These are phyloP conservation scores for Anaeromyces robustus DNA, from an alignment of 192 early-diverging fungal genomes.

Conservation along the genomic window DNA sequence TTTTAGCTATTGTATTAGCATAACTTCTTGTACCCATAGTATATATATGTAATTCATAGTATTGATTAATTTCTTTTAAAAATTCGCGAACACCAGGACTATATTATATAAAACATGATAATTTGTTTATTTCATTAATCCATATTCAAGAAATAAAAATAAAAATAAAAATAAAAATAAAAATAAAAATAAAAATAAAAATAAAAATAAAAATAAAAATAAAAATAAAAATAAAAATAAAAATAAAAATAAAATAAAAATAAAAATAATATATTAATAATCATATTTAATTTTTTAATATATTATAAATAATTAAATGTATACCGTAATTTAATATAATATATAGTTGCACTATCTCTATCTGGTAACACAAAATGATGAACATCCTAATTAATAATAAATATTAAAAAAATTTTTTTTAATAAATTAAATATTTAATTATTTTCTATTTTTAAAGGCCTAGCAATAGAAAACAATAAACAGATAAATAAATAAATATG, in stretches of 20 bases:
- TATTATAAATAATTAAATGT: background rate
- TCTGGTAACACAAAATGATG: slow-evolving; percentile 57
- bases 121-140: too few relatives aligned
- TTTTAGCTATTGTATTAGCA: slow-evolving; percentile 68
- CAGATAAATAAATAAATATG: too few relatives aligned
- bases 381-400: slow-evolving; percentile 32
- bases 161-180: too few relatives aligned
- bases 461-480: too few relatives aligned
- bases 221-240: too few relatives aligned
- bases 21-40: slow-evolving; percentile 95
- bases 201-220: too few relatives aligned
- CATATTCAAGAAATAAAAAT: too few relatives aligned
- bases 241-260: too few relatives aligned
- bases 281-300: background rate
- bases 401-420: background rate
- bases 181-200: too few relatives aligned
- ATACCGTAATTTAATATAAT: slow-evolving; percentile 72
- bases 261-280: background rate
- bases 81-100: slow-evolving; percentile 73
- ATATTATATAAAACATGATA: too few relatives aligned
- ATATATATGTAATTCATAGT: slow-evolving; percentile 96
- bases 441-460: too few relatives aligned
- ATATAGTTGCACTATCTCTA: slow-evolving; percentile 37
- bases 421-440: too few relatives aligned
- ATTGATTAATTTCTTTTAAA: slow-evolving; percentile 37